Base-by-base conservation (phyloP, 2,329 filamentous ascomycete species). In the Diaporthe caulivora region DNA sequence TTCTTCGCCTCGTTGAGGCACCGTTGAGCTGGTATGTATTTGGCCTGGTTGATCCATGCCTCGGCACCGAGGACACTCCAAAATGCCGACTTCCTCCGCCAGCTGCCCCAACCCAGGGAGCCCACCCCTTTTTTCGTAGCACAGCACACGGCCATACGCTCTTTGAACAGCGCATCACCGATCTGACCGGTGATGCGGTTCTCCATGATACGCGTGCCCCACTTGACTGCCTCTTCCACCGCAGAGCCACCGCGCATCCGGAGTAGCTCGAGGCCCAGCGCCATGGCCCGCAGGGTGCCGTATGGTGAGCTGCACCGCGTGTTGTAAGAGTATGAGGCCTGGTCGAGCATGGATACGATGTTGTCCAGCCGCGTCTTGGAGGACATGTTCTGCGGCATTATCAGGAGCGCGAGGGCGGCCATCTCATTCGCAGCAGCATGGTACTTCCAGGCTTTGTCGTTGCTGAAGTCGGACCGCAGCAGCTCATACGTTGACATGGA, bases 371-470 rank as follows among this genome's bases (percentile, higher is more conserved):
- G 92, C 37, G 90, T 91, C 80, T 95, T 98, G 18, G 93, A 91
- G 2, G 91, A 92, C 75, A 93, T 86, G 21, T 89, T 88, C 74
- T 93, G 90, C 0, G 94, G 92, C 78, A 93, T 92, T 74, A 99
- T 88, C 44, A 99, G 89, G 53, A 94, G 90, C 78, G 94, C 94
- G 17, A 98, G 85, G 7, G 94, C 95, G 40, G 94, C 93, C 96
- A 99, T 98, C 85, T 99, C 97, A 81, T 97, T 96, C 1, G 94
- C 93, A 4, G 94, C 96, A 0, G 97, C 97, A 80, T 98, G 95
- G 80, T 98, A 94, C 78, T 91, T 94, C 97, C 97, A 99, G 1
- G 97, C 97, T 82, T 98, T 98, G 81, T 98, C 95, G 80, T 97
- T 97, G 80, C 91, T 92, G 82, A 96, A 99, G 81, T 99, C 97